phyloP scores from a whole-genome alignment of 331 rosid species.

The Pyrus hybrid region DNA sequence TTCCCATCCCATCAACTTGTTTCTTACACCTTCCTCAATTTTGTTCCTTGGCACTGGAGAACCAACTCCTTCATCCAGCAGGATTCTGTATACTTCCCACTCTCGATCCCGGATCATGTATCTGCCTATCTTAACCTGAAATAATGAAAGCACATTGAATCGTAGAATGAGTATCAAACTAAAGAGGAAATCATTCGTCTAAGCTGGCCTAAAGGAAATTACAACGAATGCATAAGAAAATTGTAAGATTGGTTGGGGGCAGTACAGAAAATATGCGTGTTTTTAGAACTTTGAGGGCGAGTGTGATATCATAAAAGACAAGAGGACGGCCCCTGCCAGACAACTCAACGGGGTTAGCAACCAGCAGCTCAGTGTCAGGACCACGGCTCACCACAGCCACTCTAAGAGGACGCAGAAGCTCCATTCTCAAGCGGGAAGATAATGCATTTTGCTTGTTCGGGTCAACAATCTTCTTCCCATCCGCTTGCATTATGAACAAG shows the following conservation, averaged over 20 bases:
- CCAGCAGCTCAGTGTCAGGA: constrained; percentile 56
- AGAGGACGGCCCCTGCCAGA: constrained; percentile 55
- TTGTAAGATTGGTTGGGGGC: background rate
- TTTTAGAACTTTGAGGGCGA: constrained; percentile 38
- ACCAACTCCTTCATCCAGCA: constrained; percentile 38
- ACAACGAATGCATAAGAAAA: background rate
- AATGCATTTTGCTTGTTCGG: constrained; percentile 31
- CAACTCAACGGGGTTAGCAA: constrained; percentile 58
- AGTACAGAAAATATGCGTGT: constrained; percentile 42
- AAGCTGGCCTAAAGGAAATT: background rate
- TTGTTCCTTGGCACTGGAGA: constrained; percentile 22
- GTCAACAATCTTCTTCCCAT: constrained; percentile 43
- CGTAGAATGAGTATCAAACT: background rate
- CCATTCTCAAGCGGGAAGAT: constrained; percentile 44
- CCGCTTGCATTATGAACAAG: constrained; percentile 43
- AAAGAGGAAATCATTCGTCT: background rate
- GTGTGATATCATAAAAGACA: constrained; percentile 45
- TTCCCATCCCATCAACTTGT: constrained; percentile 55
- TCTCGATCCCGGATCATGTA: constrained; percentile 42
- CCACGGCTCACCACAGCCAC: constrained; percentile 43
- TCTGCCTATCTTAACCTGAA: constrained; percentile 48
- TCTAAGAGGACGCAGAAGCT: constrained; percentile 48
- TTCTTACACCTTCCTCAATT: constrained; percentile 38
- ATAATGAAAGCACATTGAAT: background rate
- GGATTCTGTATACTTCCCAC: constrained; percentile 52